Conservation (phyloP, 1,284 basidiomycete species). For the Cutaneotrichosporon dermatis region DNA sequence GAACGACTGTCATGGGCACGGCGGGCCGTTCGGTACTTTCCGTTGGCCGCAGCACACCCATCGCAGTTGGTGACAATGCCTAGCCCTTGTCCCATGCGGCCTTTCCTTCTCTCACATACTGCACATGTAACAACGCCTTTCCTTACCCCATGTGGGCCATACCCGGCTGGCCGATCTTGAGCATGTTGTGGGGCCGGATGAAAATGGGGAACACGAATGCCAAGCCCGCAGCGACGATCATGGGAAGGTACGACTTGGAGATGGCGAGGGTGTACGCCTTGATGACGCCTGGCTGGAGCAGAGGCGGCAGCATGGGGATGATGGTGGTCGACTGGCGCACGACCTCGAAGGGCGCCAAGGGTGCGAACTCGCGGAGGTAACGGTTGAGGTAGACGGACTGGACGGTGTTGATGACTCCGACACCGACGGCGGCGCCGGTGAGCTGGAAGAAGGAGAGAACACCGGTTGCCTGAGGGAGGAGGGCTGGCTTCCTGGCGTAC, state of each 20-base stretch:
- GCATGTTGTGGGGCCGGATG: conserved; percentile 49
- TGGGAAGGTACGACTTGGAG: conserved; percentile 49
- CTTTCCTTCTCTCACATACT: neutral
- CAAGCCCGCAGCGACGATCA: conserved; percentile 46
- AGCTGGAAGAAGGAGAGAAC: conserved; percentile 50
- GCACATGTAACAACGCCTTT: too few species aligned
- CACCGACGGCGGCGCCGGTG: conserved; percentile 49
- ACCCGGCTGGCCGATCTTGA: conserved; percentile 26
- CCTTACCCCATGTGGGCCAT: neutral
- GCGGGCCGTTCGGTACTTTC: too few species aligned
- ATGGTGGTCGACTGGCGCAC: conserved; percentile 36
- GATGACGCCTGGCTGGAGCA: conserved; percentile 43
- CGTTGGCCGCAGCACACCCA: too few species aligned
- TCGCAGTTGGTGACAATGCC: too few species aligned
- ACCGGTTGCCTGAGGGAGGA: conserved; percentile 42
- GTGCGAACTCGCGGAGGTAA: conserved; percentile 28
- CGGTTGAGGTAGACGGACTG: conserved; percentile 40
- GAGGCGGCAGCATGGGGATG: conserved; percentile 34
- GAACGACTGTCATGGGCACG: too few species aligned
- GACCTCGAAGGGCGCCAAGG: conserved; percentile 39
- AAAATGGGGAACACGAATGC: conserved; percentile 43
- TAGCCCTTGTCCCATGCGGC: neutral
- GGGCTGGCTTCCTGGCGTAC: conserved; percentile 37
- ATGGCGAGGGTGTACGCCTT: conserved; percentile 51
- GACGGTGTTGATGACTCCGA: conserved; percentile 50